Evolutionary conservation across 331 rosid genomes (phyloP).

Genomic region (Acacia concinna): DNA sequence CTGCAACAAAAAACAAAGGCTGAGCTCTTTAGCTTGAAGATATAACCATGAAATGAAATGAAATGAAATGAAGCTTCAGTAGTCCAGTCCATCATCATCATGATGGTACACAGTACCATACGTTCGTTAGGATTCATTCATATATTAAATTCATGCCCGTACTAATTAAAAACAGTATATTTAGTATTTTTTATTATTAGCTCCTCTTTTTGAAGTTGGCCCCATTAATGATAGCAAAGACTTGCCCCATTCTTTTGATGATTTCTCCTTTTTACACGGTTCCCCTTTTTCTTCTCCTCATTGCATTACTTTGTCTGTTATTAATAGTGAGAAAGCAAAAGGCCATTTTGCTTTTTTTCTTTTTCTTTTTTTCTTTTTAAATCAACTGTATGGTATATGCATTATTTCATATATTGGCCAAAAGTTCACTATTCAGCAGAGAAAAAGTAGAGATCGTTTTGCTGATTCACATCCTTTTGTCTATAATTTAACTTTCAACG

Average conservation of each 20-base stretch:
- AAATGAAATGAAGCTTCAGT: background rate
- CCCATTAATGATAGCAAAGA: background rate
- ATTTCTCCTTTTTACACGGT: background rate
- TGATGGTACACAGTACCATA: background rate
- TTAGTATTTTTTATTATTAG: background rate
- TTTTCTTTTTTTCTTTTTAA: too few species aligned
- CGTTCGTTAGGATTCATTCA: background rate
- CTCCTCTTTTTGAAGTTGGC: background rate
- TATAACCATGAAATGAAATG: too few species aligned
- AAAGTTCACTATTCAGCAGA: constrained; percentile 1
- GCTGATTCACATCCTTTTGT: background rate
- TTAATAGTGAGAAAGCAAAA: background rate
- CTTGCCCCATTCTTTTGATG: background rate
- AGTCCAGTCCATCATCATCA: too few species aligned
- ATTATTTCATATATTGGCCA: background rate
- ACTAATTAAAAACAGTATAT: background rate
- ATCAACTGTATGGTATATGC: background rate
- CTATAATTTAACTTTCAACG: background rate
- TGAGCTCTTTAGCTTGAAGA: background rate
- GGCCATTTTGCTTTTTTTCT: too few species aligned
- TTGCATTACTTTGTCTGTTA: background rate
- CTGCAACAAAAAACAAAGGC: background rate
- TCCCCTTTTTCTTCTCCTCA: background rate
- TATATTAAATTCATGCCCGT: background rate
- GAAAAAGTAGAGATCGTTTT: background rate